phyloP scores from a whole-genome alignment of 768 basidiomycete species.

The Obba rivulosa region DNA sequence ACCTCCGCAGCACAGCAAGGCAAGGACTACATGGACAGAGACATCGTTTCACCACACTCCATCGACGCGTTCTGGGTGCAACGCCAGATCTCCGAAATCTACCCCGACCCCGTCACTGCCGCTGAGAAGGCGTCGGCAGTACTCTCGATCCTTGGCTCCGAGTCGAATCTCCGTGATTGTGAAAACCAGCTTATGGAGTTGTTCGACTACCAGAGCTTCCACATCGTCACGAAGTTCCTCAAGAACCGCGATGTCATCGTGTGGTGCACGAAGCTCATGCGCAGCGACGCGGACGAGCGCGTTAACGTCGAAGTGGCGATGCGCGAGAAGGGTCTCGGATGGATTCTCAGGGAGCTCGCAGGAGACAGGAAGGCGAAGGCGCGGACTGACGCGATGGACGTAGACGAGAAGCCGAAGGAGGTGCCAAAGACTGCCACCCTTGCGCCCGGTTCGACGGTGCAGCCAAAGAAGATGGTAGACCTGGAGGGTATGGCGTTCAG shows the following conservation, averaged over 20 bases:
- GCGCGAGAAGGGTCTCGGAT: slow-evolving; percentile 94
- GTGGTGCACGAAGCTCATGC: slow-evolving; percentile 96
- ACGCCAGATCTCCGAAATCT: slow-evolving; percentile 84
- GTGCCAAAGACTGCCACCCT: slow-evolving; percentile 84
- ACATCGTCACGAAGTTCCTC: slow-evolving; percentile 83
- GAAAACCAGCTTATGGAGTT: slow-evolving; percentile 97
- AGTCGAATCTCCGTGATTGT: slow-evolving; percentile 83
- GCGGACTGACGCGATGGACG: slow-evolving; percentile 66
- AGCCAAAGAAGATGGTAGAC: slow-evolving; percentile 83
- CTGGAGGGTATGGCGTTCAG: slow-evolving; percentile 94
- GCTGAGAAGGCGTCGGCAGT: slow-evolving; percentile 86
- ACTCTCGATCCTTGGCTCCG: slow-evolving; percentile 80
- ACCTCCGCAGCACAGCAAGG: slow-evolving; percentile 39
- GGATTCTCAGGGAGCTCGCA: slow-evolving; percentile 86
- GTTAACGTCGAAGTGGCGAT: slow-evolving; percentile 96
- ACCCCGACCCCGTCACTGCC: slow-evolving; percentile 91
- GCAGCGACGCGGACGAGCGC: slow-evolving; percentile 82
- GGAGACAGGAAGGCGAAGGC: slow-evolving; percentile 70
- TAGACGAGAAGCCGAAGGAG: slow-evolving; percentile 52
- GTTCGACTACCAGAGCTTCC: slow-evolving; percentile 90
- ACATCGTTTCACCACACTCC: slow-evolving; percentile 80
- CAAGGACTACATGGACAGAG: slow-evolving; percentile 60
- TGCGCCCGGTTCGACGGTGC: slow-evolving; percentile 79
- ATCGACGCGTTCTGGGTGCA: slow-evolving; percentile 99
- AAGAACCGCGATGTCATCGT: slow-evolving; percentile 95